Evolutionary conservation across 768 basidiomycete species (phyloP).

Genomic region (Crassisporium funariophilum): DNA sequence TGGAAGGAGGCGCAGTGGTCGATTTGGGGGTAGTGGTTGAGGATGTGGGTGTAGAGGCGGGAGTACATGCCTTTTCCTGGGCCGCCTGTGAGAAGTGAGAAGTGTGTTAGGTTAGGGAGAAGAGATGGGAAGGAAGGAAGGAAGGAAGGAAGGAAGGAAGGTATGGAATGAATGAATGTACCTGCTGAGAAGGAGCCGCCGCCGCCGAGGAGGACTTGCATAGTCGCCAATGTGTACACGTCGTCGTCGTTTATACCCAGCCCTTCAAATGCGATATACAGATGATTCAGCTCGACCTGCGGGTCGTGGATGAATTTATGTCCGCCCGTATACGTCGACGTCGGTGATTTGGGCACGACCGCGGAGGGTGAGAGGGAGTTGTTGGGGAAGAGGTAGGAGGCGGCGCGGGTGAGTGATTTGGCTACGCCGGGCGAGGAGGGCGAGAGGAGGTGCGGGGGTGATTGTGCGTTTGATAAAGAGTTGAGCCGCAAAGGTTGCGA

Average conservation of each 20-base stretch:
- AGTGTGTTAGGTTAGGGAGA: too few species aligned
- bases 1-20: slow-evolving; percentile 98
- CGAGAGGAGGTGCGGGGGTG: slow-evolving; percentile 59
- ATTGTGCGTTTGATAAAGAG: slow-evolving; percentile 34
- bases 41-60: slow-evolving; percentile 91
- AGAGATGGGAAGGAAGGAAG: neutral
- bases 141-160: slow-evolving; percentile 1
- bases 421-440: slow-evolving; percentile 50
- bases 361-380: slow-evolving; percentile 26
- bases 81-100: slow-evolving; percentile 56
- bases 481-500: slow-evolving; percentile 23
- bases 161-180: slow-evolving; percentile 26
- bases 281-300: slow-evolving; percentile 80
- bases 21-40: slow-evolving; percentile 91
- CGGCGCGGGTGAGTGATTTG: slow-evolving; percentile 76
- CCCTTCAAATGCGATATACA: slow-evolving; percentile 93
- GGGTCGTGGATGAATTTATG: slow-evolving; percentile 66
- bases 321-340: slow-evolving; percentile 82
- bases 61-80: slow-evolving; percentile 99
- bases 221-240: slow-evolving; percentile 89
- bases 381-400: slow-evolving; percentile 70
- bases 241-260: slow-evolving; percentile 89
- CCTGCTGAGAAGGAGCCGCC: slow-evolving; percentile 96
- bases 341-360: slow-evolving; percentile 37
- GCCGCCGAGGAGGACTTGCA: slow-evolving; percentile 94